These are phyloP conservation scores for Ogataea kodamae DNA, from an alignment of 805 yeast species.

Conservation along the genomic window DNA sequence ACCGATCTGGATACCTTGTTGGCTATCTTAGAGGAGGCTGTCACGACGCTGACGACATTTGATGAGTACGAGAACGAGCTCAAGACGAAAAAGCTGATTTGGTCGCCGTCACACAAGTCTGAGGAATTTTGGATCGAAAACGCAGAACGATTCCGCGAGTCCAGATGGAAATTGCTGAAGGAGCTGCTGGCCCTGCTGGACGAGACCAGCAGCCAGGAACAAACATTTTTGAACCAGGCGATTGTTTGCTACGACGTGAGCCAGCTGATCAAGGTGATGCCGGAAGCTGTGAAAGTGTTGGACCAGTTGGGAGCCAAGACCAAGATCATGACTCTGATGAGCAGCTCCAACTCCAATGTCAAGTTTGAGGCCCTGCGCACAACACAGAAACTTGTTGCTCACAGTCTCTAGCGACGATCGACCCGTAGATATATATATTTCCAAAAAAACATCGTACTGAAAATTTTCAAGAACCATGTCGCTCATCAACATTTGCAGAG, in stretches of 20 bases:
- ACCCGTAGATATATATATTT: constrained; percentile 5
- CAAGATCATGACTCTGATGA: constrained; percentile 80
- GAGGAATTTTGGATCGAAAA: constrained; percentile 90
- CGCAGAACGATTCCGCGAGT: constrained; percentile 67
- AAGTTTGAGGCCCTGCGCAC: constrained; percentile 94
- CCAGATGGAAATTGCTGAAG: constrained; percentile 69
- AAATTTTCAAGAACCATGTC: constrained; percentile 50
- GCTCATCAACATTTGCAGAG: constrained; percentile 90
- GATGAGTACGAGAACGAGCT: constrained; percentile 89
- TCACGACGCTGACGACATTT: constrained; percentile 78
- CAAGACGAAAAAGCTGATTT: constrained; percentile 68
- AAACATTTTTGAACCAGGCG: constrained; percentile 41
- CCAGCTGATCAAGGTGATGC: constrained; percentile 55
- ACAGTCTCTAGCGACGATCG: constrained; percentile 42
- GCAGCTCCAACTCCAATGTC: constrained; percentile 76
- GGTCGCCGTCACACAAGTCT: constrained; percentile 92
- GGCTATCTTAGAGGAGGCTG: constrained; percentile 65
- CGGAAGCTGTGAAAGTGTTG: constrained; percentile 56
- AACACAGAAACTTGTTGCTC: constrained; percentile 89
- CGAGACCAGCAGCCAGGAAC: constrained; percentile 27
- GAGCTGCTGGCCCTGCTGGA: constrained; percentile 54
- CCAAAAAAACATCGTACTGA: constrained; percentile 2
- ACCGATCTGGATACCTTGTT: constrained; percentile 61
- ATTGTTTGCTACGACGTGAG: constrained; percentile 68
- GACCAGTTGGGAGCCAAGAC: constrained; percentile 63